These are phyloP conservation scores for Aspergillus oerlinghausenensis DNA, from an alignment of 2,329 filamentous ascomycete genomes.

Conservation along the genomic window DNA sequence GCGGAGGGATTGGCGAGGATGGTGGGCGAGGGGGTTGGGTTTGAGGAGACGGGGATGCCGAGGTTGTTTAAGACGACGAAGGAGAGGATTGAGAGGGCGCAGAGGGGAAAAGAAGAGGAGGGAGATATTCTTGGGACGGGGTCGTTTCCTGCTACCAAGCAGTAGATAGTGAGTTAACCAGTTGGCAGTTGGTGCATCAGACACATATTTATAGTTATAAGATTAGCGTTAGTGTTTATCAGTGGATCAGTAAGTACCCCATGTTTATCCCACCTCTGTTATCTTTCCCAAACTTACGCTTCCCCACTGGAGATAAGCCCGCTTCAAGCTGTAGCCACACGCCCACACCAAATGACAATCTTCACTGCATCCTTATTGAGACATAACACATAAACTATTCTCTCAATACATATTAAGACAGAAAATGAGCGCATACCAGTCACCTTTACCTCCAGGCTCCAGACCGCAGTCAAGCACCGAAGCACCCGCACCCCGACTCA, in stretches of 20 bases:
- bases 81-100: neutral
- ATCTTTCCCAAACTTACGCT: neutral
- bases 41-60: conserved; percentile 27
- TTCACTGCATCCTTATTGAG: too few species aligned
- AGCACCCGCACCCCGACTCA: neutral
- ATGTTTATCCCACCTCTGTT: neutral
- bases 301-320: neutral
- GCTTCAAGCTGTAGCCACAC: too few species aligned
- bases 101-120: neutral
- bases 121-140: conserved; percentile 3
- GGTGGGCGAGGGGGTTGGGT: conserved; percentile 34
- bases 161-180: neutral
- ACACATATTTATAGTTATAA: too few species aligned
- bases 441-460: neutral
- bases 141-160: neutral
- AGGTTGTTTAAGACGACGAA: conserved; percentile 24
- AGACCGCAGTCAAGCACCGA: neutral
- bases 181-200: neutral
- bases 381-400: too few species aligned
- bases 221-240: neutral
- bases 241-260: too few species aligned
- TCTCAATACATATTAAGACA: neutral
- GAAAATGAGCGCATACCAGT: neutral
- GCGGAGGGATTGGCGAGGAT: conserved; percentile 55
- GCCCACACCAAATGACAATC: too few species aligned